These are phyloP conservation scores for Quaeritorhiza haematococci DNA, from an alignment of 371 early-diverging fungal species.

Conservation along the genomic window DNA sequence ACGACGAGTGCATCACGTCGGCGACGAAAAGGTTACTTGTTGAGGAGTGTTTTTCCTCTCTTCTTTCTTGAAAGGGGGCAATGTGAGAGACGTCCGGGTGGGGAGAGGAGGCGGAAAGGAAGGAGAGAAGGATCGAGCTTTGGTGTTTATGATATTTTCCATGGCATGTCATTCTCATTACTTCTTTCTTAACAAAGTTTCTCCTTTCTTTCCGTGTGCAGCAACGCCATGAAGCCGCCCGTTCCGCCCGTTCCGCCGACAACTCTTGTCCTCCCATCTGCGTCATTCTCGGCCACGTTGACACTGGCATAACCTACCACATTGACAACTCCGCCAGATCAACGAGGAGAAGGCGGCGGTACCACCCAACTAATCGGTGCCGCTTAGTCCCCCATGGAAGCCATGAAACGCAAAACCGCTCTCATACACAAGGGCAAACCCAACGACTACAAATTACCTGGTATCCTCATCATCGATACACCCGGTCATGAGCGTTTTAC, in stretches of 20 bases:
- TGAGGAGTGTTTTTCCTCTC: too few species aligned
- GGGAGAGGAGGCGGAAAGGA: too few species aligned
- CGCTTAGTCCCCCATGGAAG: conserved; percentile 98
- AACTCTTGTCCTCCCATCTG: conserved; percentile 98
- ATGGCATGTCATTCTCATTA: too few species aligned
- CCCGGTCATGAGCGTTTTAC: conserved; percentile 99
- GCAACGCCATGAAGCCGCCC: conserved; percentile 67
- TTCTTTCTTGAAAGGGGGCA: conserved; percentile 78
- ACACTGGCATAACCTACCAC: conserved; percentile 98
- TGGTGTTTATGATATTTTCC: conserved; percentile 12
- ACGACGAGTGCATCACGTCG: conserved; percentile 35
- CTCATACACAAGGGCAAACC: conserved; percentile 43
- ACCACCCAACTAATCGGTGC: conserved; percentile 99
- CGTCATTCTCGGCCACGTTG: conserved; percentile 99
- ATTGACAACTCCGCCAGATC: conserved; percentile 99
- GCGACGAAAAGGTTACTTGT: conserved; percentile 48
- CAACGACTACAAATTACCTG: conserved; percentile 82
- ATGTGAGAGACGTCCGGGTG: conserved; percentile 45
- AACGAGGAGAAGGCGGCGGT: conserved; percentile 99
- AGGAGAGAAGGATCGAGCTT: too few species aligned
- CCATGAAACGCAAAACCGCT: conserved; percentile 87
- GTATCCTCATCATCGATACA: conserved; percentile 98
- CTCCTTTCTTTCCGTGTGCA: conserved; percentile 7
- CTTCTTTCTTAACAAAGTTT: too few species aligned
- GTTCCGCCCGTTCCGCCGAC: conserved; percentile 81